Evolutionary conservation across 2,329 filamentous ascomycete species (phyloP).

Genomic region (Thermochaetoides dissita): DNA sequence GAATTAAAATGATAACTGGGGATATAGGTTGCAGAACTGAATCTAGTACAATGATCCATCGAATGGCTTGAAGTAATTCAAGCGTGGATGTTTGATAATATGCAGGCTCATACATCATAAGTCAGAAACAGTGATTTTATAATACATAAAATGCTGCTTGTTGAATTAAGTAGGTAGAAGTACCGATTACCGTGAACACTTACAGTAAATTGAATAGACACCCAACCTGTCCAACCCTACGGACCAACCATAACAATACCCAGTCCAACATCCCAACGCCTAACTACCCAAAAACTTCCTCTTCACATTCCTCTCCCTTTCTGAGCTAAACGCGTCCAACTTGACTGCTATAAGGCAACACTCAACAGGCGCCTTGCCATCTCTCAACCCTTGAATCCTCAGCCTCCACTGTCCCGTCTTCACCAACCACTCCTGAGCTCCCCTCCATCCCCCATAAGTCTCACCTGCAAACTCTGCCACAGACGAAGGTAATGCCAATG

Average conservation of each 20-base stretch:
- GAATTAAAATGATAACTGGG: no score
- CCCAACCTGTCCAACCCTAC: neutral
- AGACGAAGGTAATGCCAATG: no score
- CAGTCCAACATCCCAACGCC: neutral
- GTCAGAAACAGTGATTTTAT: no score
- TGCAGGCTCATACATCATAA: neutral
- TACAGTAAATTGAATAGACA: no score
- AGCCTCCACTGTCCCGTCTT: slow-evolving; percentile 59
- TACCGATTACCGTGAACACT: no score
- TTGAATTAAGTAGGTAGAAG: no score
- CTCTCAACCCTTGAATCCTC: slow-evolving; percentile 41
- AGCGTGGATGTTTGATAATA: neutral
- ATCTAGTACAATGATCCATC: no score
- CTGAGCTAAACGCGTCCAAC: slow-evolving; percentile 54
- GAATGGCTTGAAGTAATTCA: neutral
- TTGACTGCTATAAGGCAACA: slow-evolving; percentile 64
- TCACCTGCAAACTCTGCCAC: no score
- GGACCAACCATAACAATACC: neutral
- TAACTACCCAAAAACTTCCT: slow-evolving; percentile 44
- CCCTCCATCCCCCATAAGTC: slow-evolving; percentile 3
- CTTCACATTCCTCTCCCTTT: slow-evolving; percentile 50
- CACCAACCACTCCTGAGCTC: slow-evolving; percentile 44
- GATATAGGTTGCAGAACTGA: no score
- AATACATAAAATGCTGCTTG: no score
- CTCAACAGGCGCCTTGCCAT: slow-evolving; percentile 44